These are phyloP conservation scores for Talaromyces sp. DNA, from an alignment of 2,329 filamentous ascomycete genomes.

Conservation along the genomic window DNA sequence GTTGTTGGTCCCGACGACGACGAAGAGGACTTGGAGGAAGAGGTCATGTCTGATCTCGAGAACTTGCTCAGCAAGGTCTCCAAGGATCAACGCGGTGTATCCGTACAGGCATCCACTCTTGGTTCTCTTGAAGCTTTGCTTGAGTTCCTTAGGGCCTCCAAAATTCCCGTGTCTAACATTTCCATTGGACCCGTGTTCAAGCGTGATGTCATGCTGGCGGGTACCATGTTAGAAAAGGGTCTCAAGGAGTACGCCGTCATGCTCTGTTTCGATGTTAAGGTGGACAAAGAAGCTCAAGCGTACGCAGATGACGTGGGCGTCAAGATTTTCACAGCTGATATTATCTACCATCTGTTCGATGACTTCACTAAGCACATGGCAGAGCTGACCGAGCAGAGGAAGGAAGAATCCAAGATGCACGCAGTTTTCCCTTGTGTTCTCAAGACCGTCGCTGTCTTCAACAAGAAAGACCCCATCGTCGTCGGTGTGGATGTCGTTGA, in stretches of 20 bases:
- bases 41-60: conserved; percentile 92
- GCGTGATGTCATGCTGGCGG: conserved; percentile 90
- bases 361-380: conserved; percentile 94
- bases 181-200: conserved; percentile 97
- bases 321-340: conserved; percentile 97
- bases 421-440: conserved; percentile 97
- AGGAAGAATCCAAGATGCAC: conserved; percentile 91
- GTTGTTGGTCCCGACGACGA: conserved; percentile 94
- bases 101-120: conserved; percentile 93
- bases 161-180: conserved; percentile 96
- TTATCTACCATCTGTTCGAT: conserved; percentile 98
- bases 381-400: conserved; percentile 80
- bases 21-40: conserved; percentile 92
- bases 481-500: conserved; percentile 95
- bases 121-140: conserved; percentile 94
- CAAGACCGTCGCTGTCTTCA: conserved; percentile 87
- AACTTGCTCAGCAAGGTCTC: conserved; percentile 87
- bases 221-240: conserved; percentile 92
- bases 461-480: conserved; percentile 95
- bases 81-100: conserved; percentile 89
- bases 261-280: conserved; percentile 99
- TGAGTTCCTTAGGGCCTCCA: conserved; percentile 91
- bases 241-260: conserved; percentile 90
- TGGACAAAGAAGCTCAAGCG: conserved; percentile 88
- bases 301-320: conserved; percentile 93